Evolutionary conservation across 192 early-diverging fungal species (phyloP).

Genomic region (Coemansia sp.): DNA sequence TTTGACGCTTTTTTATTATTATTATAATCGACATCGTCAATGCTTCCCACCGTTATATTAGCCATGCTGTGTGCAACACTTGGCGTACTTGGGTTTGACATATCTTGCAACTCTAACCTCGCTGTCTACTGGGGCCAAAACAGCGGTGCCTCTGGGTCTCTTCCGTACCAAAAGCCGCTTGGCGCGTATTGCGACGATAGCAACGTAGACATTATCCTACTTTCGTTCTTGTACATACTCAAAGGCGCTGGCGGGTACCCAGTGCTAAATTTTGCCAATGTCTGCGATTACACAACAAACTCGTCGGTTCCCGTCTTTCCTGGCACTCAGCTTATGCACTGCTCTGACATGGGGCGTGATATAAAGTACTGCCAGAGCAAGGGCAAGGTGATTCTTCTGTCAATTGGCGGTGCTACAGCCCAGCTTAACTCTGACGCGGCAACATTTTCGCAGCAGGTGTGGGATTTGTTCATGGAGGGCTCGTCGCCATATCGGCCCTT

Average conservation of each 20-base stretch:
- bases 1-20: not conserved
- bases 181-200: slow-evolving; percentile 60
- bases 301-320: slow-evolving; percentile 53
- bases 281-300: slow-evolving; percentile 58
- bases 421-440: slow-evolving; percentile 58
- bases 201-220: slow-evolving; percentile 56
- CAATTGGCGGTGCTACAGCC: slow-evolving; percentile 71
- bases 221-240: slow-evolving; percentile 69
- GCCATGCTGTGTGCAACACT: slow-evolving; percentile 9
- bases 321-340: slow-evolving; percentile 66
- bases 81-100: slow-evolving; percentile 47
- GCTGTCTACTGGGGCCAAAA: slow-evolving; percentile 64
- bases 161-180: slow-evolving; percentile 55
- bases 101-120: slow-evolving; percentile 53
- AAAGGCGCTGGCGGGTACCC: slow-evolving; percentile 63
- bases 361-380: slow-evolving; percentile 71
- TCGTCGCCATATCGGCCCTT: slow-evolving; percentile 63
- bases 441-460: slow-evolving; percentile 70
- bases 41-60: not conserved
- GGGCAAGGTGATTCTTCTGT: slow-evolving; percentile 74
- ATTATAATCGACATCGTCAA: not conserved
- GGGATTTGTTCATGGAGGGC: slow-evolving; percentile 76
- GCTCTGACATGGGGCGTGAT: slow-evolving; percentile 66
- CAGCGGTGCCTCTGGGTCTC: slow-evolving; percentile 48
- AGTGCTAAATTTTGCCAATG: slow-evolving; percentile 68